phyloP scores from a whole-genome alignment of 2,329 filamentous ascomycete genomes.

The Beauveria rudraprayagi region DNA sequence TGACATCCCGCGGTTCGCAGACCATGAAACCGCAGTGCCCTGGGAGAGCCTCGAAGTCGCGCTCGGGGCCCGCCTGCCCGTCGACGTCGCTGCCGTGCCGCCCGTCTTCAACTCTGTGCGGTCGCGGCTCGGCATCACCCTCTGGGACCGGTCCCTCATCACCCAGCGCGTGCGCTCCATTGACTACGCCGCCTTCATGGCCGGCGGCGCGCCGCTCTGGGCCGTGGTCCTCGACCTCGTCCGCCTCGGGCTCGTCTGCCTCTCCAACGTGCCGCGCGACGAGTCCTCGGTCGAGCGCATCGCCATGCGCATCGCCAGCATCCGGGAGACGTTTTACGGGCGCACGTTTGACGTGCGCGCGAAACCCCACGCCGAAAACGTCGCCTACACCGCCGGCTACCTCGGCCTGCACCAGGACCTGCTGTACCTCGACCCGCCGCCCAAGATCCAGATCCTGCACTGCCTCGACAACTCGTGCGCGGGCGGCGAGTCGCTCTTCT shows the following conservation, averaged over 20 bases:
- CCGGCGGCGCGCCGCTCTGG: constrained; percentile 42
- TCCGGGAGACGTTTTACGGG: constrained; percentile 88
- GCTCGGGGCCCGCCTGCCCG: constrained; percentile 18
- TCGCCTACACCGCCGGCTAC: constrained; percentile 77
- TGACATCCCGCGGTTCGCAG: constrained; percentile 30
- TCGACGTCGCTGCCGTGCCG: constrained; percentile 18
- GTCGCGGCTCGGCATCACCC: constrained; percentile 24
- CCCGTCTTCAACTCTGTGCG: constrained; percentile 18
- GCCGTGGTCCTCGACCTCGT: constrained; percentile 54
- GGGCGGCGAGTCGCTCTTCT: constrained; percentile 82
- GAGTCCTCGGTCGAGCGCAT: constrained; percentile 60
- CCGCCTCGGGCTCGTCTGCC: constrained; percentile 64
- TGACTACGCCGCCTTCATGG: constrained; percentile 65
- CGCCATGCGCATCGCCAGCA: constrained; percentile 62
- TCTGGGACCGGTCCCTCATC: constrained; percentile 35
- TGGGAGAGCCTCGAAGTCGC: constrained; percentile 30
- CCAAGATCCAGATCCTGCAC: constrained; percentile 80
- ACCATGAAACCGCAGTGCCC: constrained; percentile 26
- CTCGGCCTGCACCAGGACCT: constrained; percentile 92
- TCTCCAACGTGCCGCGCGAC: constrained; percentile 64
- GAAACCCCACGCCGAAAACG: constrained; percentile 77
- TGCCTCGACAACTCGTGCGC: constrained; percentile 72
- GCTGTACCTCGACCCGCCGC: constrained; percentile 73
- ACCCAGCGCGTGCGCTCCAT: constrained; percentile 45
- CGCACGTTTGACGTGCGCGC: constrained; percentile 82